These are phyloP conservation scores for Phyllostachys edulis DNA, from an alignment of 176 grass and related monocot species.

Conservation along the genomic window DNA sequence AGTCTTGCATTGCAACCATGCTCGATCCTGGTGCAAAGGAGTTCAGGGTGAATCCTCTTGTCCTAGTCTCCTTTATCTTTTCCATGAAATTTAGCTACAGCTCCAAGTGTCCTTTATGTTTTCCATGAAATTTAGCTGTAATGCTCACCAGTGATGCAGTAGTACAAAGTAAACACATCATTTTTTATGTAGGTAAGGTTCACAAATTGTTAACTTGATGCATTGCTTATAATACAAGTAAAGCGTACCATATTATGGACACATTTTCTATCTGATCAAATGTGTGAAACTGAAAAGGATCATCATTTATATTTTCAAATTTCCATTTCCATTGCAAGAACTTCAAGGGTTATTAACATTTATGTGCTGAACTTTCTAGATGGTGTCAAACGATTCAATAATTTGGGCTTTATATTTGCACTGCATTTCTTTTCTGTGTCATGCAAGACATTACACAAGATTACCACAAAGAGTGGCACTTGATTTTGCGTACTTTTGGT, in stretches of 20 bases:
- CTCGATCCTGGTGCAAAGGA: constrained; percentile 81
- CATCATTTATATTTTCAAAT: background rate
- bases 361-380: background rate
- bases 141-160: constrained; percentile 10
- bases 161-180: background rate
- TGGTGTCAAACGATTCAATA: background rate
- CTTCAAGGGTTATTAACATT: constrained; percentile 5
- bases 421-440: background rate
- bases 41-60: constrained; percentile 64
- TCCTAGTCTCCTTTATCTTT: background rate
- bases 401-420: background rate
- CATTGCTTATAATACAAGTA: background rate
- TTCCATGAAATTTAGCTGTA: background rate
- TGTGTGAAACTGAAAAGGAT: constrained; percentile 1
- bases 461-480: background rate
- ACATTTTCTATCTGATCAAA: constrained; percentile 14
- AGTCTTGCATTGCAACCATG: constrained; percentile 89
- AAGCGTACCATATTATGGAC: background rate
- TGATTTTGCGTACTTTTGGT: background rate
- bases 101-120: constrained; percentile 11
- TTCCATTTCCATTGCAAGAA: background rate
- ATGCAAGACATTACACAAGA: background rate
- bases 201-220: background rate
- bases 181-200: background rate
- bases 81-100: background rate